Conservation (phyloP, 768 basidiomycete genomes). For the Calocybe indica region DNA sequence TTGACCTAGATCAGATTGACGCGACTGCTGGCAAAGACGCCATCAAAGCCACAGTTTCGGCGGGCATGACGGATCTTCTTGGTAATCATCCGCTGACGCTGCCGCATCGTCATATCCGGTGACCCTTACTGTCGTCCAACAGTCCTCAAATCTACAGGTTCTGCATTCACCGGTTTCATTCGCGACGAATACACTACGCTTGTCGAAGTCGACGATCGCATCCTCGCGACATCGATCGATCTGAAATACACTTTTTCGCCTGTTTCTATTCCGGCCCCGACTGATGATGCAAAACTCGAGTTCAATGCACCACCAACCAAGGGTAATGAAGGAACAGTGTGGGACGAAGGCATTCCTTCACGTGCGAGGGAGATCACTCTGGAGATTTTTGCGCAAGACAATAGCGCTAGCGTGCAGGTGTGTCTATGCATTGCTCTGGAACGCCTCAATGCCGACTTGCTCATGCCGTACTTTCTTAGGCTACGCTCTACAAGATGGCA, state of each 20-base stretch:
- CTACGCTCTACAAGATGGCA: constrained; percentile 88
- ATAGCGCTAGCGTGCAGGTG: constrained; percentile 91
- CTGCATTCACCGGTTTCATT: constrained; percentile 75
- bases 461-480: constrained; percentile 37
- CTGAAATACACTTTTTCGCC: constrained; percentile 60
- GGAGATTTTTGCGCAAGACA: constrained; percentile 78
- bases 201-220: constrained; percentile 75
- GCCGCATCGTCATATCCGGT: neutral
- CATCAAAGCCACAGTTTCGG: constrained; percentile 53
- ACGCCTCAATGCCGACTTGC: neutral
- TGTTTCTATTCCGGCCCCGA: constrained; percentile 38
- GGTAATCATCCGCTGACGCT: constrained; percentile 36
- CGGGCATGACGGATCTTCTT: constrained; percentile 75
- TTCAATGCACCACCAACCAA: constrained; percentile 36
- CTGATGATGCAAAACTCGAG: constrained; percentile 45
- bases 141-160: constrained; percentile 91
- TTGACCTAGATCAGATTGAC: constrained; percentile 44
- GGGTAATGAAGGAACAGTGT: constrained; percentile 48
- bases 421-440: constrained; percentile 12
- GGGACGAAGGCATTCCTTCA: constrained; percentile 43
- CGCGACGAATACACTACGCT: constrained; percentile 90
- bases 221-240: constrained; percentile 87
- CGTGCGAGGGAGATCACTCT: constrained; percentile 62
- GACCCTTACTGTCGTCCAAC: neutral
- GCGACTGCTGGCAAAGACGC: constrained; percentile 56